Base-by-base conservation (phyloP, 495 filamentous ascomycete genomes). In the Penicillium desertorum region DNA sequence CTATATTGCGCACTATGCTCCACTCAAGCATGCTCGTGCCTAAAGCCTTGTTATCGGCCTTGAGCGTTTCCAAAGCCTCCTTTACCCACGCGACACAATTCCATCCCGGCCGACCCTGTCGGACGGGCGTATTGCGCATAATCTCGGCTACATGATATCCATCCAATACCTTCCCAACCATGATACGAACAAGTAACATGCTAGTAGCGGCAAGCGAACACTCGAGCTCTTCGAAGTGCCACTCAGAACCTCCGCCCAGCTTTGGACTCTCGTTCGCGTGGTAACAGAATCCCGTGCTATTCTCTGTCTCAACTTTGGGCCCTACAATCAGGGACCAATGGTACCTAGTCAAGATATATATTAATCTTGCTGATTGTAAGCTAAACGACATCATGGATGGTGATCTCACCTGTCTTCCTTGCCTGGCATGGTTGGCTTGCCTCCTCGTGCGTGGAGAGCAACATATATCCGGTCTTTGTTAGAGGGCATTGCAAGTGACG, bases 161-260 rank as follows among this genome's bases (percentile, higher is more conserved):
- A 48, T 80, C 61, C 43, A 57, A 55, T 25, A 81, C 62, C 58
- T 81, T 80, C 22, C 69, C 77, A 29, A 80, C 63, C 58, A 78
- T 54, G 42, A 80, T 47, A 8, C 78, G 73, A 42, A 75, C 75
- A 57, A 81, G 75, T 12, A 80, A 52, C 67, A 68, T 69, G 17
- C 56, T 60, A 5, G 69, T 70, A 2, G 65, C 34, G 22, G 19
- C 22, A 27, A 74, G 60, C 6, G 57, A 19, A 57, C 69, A 61
- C 10, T 56, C 45, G 19, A 25, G 32, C 60, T 74, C 66, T 45
- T 71, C 65, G 52, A 70, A 78, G 10, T 56, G n/a, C 77, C 73
- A 78, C 55, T 62, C 54, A 3, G 52, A 57, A 30, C 54, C 47
- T 50, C 32, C 57, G 49, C 32, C 48, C 12, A 30, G 16, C 20